Conservation (phyloP, 2,329 filamentous ascomycete species). For the Furcasterigmium sp. region DNA sequence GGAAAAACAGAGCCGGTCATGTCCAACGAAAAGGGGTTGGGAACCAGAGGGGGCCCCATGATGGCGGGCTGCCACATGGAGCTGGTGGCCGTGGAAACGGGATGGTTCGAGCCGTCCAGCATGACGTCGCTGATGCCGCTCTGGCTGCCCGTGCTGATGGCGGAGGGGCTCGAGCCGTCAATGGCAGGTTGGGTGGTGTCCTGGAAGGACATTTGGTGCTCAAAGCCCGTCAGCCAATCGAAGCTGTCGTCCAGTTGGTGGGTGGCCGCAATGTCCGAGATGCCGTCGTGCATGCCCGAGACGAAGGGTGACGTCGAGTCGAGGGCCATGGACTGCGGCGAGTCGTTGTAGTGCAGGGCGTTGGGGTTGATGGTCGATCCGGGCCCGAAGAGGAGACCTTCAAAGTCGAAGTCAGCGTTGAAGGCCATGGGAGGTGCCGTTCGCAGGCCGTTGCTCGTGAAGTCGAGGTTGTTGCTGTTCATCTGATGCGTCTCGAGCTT, state of each 20-base stretch:
- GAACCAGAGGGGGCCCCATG: slow-evolving; percentile 63
- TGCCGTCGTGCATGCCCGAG: slow-evolving; percentile 46
- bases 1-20: slow-evolving; percentile 69
- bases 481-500: slow-evolving; percentile 79
- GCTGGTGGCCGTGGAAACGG: slow-evolving; percentile 44
- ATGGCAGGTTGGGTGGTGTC: slow-evolving; percentile 69
- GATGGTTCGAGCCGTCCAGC: slow-evolving; percentile 73
- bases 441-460: slow-evolving; percentile 60
- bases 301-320: slow-evolving; percentile 59
- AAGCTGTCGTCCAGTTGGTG: slow-evolving; percentile 71
- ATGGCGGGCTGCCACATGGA: slow-evolving; percentile 67
- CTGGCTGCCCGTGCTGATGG: slow-evolving; percentile 91
- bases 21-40: slow-evolving; percentile 70
- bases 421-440: slow-evolving; percentile 70
- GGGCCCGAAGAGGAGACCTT: slow-evolving; percentile 63
- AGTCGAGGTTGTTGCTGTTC: slow-evolving; percentile 52
- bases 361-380: slow-evolving; percentile 65
- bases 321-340: slow-evolving; percentile 61
- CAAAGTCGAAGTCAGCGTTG: slow-evolving; percentile 63
- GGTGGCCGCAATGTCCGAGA: slow-evolving; percentile 47
- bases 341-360: slow-evolving; percentile 78
- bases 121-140: slow-evolving; percentile 88
- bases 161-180: slow-evolving; percentile 91
- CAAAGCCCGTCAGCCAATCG: slow-evolving; percentile 78
- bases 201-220: slow-evolving; percentile 68